These are phyloP conservation scores for Lyophyllum semitale DNA, from an alignment of 768 basidiomycete species.

Conservation along the genomic window DNA sequence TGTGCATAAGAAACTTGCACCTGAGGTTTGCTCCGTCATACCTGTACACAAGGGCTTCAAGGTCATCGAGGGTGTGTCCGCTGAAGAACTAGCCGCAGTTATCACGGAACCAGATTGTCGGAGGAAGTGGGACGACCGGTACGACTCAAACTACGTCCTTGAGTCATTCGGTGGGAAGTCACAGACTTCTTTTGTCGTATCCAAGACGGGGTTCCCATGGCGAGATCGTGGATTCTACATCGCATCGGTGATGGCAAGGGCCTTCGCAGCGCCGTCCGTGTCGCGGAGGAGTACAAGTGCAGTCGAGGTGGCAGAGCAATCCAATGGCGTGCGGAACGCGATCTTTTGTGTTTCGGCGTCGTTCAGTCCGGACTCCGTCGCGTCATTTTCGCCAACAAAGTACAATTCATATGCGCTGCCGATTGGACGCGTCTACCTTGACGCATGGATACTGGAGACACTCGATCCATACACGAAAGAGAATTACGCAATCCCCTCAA, in stretches of 20 bases:
- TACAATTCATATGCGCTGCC: constrained; percentile 78
- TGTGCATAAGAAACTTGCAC: constrained; percentile 73
- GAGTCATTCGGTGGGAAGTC: constrained; percentile 80
- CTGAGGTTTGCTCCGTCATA: constrained; percentile 76
- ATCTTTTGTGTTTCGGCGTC: constrained; percentile 87
- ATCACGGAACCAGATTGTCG: constrained; percentile 71
- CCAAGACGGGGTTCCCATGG: constrained; percentile 87
- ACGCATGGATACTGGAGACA: constrained; percentile 96
- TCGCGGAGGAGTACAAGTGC: constrained; percentile 40
- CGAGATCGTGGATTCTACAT: constrained; percentile 86
- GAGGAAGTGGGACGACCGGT: constrained; percentile 85
- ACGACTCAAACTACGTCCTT: constrained; percentile 67
- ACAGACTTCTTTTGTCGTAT: constrained; percentile 69
- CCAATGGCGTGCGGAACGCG: constrained; percentile 53
- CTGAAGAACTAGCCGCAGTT: constrained; percentile 83
- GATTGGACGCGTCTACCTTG: constrained; percentile 80
- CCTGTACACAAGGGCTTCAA: constrained; percentile 88
- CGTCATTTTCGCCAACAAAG: constrained; percentile 58
- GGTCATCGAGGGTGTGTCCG: constrained; percentile 91
- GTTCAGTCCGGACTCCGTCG: constrained; percentile 64
- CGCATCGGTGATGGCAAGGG: constrained; percentile 73
- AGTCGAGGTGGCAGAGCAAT: constrained; percentile 39
- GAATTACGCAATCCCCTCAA: constrained; percentile 93
- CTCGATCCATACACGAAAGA: constrained; percentile 94
- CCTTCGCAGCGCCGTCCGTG: constrained; percentile 36